Conservation (phyloP, 495 filamentous ascomycete genomes). For the Staphylotrichum longicolle region DNA sequence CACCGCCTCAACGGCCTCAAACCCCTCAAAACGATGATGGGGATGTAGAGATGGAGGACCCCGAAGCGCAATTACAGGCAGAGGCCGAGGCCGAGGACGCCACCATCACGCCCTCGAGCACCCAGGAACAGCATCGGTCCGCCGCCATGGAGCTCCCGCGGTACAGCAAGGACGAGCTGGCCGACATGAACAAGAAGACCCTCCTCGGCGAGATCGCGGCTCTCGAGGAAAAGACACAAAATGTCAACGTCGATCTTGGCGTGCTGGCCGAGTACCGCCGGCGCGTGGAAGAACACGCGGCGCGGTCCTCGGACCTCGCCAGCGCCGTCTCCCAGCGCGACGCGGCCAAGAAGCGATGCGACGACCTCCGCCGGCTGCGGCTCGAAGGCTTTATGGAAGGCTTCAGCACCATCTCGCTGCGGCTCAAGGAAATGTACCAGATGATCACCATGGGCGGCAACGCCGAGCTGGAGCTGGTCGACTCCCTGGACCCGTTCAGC, state of each 20-base stretch:
- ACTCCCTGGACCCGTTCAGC: slow-evolving; percentile 91
- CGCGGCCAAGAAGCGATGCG: slow-evolving; percentile 80
- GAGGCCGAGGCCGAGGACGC: slow-evolving; percentile 26
- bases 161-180: slow-evolving; percentile 86
- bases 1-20: slow-evolving; percentile 5
- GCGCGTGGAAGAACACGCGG: slow-evolving; percentile 79
- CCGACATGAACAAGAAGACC: slow-evolving; percentile 84
- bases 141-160: slow-evolving; percentile 61
- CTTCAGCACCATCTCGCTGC: slow-evolving; percentile 89
- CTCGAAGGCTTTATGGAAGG: slow-evolving; percentile 98
- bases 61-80: slow-evolving; percentile 28
- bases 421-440: slow-evolving; percentile 99
- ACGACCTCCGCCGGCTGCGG: slow-evolving; percentile 83
- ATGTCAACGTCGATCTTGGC: slow-evolving; percentile 80
- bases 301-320: slow-evolving; percentile 75
- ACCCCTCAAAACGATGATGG: slow-evolving; percentile 21
- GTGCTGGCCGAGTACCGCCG: slow-evolving; percentile 93
- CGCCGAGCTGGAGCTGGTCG: slow-evolving; percentile 93
- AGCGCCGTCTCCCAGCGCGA: slow-evolving; percentile 75
- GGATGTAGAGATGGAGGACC: slow-evolving; percentile 25
- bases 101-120: slow-evolving; percentile 29
- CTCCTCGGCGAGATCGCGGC: slow-evolving; percentile 85
- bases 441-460: slow-evolving; percentile 99
- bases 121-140: slow-evolving; percentile 26
- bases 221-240: slow-evolving; percentile 90